Evolutionary conservation across 208 protist species (phyloP), one percentile per base, ranked within the genome.

Genomic region (Sergeia podlipaevii): DNA sequence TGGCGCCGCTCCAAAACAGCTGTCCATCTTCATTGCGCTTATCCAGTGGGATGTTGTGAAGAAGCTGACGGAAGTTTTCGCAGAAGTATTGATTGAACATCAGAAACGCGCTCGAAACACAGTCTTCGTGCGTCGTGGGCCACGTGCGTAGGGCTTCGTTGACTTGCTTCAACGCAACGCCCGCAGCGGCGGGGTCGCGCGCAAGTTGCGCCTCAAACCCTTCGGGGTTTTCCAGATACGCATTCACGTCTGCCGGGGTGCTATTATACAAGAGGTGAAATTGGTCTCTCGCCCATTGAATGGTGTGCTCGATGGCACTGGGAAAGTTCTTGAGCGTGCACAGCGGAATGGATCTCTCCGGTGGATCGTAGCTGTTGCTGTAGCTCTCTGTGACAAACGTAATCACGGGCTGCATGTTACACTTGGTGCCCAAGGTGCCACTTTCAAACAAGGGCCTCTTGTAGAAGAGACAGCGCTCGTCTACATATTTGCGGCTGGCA

Each of bases 251-350:
- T 6, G 48, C 49, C 10, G 89, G 74, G 21, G 65, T 66, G 36
- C 74, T 83, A 34, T 43, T 54, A 38, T 96, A 98, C 24, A 97
- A 55, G 32, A 91, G 58, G 53, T 96, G 75, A 59, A 97, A 97
- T 37, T 89, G 71, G 48, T 97, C 90, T 32, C 93, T 74, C 24
- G 94, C 89, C 93, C 91, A 98, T 81, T 98, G 96, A 60, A 99
- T 98, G 6, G 95, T 98, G 77, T 99, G 98, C 75, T 99, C 97
- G 76, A 99, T 99, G 23, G 84, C 73, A 74, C 99, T 97, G n/a
- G 99, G 99, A 82, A 99, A 99, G 78, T 99, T 99, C 74, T 99
- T 98, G 17, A 99, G 77, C 13, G 98, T 99, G 80, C 99, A 99
- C n/a, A 99, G 85, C 23, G 99, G 98, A 64, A 99, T 99, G 6